A percentile compares a stretch with the other conserved stretches of the same genome.
These are phyloP conservation scores for Acacia pycnantha DNA, from an alignment of 331 rosid species.

Conservation along the genomic window DNA sequence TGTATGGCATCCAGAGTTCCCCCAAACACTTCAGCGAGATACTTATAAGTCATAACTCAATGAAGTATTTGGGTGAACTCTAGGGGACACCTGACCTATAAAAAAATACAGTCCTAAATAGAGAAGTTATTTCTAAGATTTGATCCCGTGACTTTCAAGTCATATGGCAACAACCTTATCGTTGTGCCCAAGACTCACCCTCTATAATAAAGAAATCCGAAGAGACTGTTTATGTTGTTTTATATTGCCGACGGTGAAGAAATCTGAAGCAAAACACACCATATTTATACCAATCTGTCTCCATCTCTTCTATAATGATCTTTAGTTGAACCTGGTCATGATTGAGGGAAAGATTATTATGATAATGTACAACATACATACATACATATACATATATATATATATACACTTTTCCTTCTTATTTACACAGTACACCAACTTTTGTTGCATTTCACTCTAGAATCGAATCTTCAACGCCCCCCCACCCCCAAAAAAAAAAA, in stretches of 20 bases:
- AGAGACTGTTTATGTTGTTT: not conserved
- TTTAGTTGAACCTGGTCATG: constrained; percentile 35
- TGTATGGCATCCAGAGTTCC: not conserved
- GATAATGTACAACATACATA: not conserved
- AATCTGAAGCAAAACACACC: not conserved
- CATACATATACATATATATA: too few species aligned
- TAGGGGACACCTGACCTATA: too few species aligned
- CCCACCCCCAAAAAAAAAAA: too few species aligned
- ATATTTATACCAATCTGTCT: not conserved
- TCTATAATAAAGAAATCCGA: too few species aligned
- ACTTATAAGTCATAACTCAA: too few species aligned
- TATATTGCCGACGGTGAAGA: not conserved
- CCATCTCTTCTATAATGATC: not conserved
- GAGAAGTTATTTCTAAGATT: too few species aligned
- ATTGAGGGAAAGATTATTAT: constrained; percentile 27
- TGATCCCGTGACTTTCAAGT: too few species aligned
- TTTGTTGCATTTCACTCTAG: not conserved
- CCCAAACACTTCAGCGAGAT: not conserved
- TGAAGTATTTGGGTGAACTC: too few species aligned
- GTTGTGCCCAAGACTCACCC: fast-evolving
- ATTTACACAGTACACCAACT: not conserved
- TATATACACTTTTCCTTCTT: too few species aligned
- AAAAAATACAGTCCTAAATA: fast-evolving
- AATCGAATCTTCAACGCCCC: not conserved
- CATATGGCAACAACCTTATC: too few species aligned